Base-by-base conservation (phyloP, 441 rosid species). In the Erodium moschatum region DNA sequence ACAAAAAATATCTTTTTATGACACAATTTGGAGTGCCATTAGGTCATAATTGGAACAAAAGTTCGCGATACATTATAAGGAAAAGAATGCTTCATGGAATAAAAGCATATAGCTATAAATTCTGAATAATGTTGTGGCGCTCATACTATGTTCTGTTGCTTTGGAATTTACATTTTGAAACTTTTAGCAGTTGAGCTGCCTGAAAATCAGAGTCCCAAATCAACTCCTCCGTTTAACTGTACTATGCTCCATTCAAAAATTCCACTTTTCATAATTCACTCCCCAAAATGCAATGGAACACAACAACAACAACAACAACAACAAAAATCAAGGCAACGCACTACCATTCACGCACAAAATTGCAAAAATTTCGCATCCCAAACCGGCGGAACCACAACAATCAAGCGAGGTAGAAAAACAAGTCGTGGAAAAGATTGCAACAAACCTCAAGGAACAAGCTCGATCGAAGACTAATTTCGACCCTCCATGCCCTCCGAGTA, bases 211-310 rank as follows among this genome's bases (percentile, higher is more conserved):
- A 61, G n/a, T 31, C 33, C 16, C 8, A 61, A 61, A 21, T 61
- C 65, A 61, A 61, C 38, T 61, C 10, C 13, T 31, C 35, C 33
- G 11, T 24, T 61, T 21, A 61, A 27, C 35, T 24, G 35, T 61
- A 61, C 35, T 11, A 24, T 61, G 35, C 35, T 61, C 65, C 64
- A 58, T 61, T 24, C 65, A 61, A 61, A 61, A 61, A 21, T 24
- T 61, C 65, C 65, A 61, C n/a, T 61, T 61, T 24, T 11, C 65
- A 61, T 2, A 24, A 61, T 21, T 61, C 15, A 19, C 33, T 12
- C 24, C 33, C n/a, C 16, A 24, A 61, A 61, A 61, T 61, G 65
- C 65, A 11, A 60, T 0, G 33, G 11, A 20, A 21, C 64, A 58
- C 29, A 58, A 24, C 27, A 24, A 24, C 2, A 24, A 21, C n/a